Percentiles rank a stretch among this genome's conserved stretches.
phyloP scores from a whole-genome alignment of 2,329 filamentous ascomycete species.

The Aspergillaceae sp. region DNA sequence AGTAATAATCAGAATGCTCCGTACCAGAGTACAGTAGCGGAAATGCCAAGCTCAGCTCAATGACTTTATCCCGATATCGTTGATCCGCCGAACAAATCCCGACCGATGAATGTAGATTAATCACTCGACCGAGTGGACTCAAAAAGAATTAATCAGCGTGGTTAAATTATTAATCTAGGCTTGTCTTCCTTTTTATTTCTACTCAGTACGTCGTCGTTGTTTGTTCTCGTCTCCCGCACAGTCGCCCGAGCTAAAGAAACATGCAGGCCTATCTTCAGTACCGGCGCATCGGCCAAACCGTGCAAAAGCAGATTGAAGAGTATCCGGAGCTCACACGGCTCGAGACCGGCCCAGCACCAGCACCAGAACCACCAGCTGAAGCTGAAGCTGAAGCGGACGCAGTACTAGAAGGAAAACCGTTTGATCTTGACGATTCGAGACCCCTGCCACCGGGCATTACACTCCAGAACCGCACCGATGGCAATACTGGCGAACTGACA shows the following conservation, averaged over 20 bases:
- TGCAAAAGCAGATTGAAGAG: constrained; percentile 10
- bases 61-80: too few relatives aligned
- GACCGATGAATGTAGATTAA: neutral
- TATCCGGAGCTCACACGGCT: neutral
- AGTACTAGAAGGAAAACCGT: neutral
- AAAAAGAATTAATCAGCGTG: neutral
- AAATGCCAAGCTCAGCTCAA: too few relatives aligned
- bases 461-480: constrained; percentile 5
- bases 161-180: neutral
- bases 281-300: constrained; percentile 12
- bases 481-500: constrained; percentile 8
- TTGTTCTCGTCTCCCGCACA: neutral
- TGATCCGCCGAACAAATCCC: too few relatives aligned
- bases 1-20: too few relatives aligned
- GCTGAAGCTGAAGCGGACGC: neutral
- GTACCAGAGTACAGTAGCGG: too few relatives aligned
- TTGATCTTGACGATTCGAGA: too few relatives aligned
- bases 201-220: neutral
- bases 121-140: neutral
- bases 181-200: neutral
- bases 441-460: constrained; percentile 4
- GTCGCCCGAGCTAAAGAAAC: neutral
- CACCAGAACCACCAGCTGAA: neutral
- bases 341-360: constrained; percentile 2
- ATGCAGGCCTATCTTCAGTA: constrained; percentile 21